A percentile compares a stretch with the other conserved stretches of the same genome.
phyloP scores from a whole-genome alignment of 2,329 filamentous ascomycete species.

The Aaosphaeria pasadenensis region DNA sequence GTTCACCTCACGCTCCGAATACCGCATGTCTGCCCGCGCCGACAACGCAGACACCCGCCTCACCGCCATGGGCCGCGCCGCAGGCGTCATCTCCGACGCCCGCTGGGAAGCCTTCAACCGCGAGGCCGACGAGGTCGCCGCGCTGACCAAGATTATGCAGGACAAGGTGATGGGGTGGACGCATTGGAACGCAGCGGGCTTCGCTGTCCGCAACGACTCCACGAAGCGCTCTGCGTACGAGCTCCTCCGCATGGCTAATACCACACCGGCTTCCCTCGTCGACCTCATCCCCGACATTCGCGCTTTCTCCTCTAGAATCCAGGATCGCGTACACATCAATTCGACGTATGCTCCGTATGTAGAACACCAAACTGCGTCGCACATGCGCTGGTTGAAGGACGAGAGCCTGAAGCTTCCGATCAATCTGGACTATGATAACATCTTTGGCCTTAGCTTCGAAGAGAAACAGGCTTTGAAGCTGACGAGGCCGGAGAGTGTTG shows the following conservation, averaged over 20 bases:
- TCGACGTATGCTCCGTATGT: constrained; percentile 86
- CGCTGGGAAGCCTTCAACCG: constrained; percentile 72
- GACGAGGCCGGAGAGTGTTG: constrained; percentile 78
- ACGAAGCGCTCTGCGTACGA: constrained; percentile 72
- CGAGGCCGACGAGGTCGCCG: constrained; percentile 64
- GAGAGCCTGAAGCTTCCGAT: constrained; percentile 70
- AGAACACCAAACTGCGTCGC: constrained; percentile 64
- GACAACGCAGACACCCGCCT: constrained; percentile 92
- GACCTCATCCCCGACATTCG: constrained; percentile 56
- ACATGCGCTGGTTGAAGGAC: constrained; percentile 68
- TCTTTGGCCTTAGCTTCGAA: constrained; percentile 74
- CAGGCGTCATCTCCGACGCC: constrained; percentile 73
- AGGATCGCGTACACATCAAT: constrained; percentile 73
- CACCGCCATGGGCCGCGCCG: constrained; percentile 71
- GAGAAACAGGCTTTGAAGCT: constrained; percentile 70
- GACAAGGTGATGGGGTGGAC: constrained; percentile 57
- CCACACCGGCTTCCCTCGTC: constrained; percentile 58
- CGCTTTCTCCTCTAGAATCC: constrained; percentile 58
- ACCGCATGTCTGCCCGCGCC: constrained; percentile 84
- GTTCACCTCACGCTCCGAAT: constrained; percentile 96
- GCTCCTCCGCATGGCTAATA: constrained; percentile 62
- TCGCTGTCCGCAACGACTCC: constrained; percentile 65
- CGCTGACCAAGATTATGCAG: constrained; percentile 61
- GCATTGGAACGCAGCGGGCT: constrained; percentile 68
- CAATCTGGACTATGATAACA: constrained; percentile 70